Conservation (phyloP, 306 rosid genomes). For the Lathyrus tuberosus region DNA sequence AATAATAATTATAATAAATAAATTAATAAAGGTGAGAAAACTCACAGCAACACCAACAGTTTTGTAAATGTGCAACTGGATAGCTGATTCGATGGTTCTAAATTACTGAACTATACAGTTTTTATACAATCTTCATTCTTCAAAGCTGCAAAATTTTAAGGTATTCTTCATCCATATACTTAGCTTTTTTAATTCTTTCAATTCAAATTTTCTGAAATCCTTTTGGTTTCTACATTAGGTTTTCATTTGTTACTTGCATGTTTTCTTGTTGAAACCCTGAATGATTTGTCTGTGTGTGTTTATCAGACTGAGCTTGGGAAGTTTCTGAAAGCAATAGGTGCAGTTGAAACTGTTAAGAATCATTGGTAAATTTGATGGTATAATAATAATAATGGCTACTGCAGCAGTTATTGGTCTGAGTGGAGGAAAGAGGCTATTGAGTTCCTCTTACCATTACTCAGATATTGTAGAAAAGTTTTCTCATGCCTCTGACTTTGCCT, state of each 20-base stretch:
- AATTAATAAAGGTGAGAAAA: too few relatives aligned
- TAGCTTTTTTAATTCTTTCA: constrained; percentile 3
- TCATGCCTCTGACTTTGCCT: constrained; percentile 54
- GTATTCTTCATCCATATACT: constrained; percentile 37
- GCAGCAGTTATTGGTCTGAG: constrained; percentile 89
- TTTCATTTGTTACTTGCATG: too few relatives aligned
- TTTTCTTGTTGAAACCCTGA: neutral
- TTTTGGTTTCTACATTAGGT: too few relatives aligned
- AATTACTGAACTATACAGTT: neutral
- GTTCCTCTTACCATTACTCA: constrained; percentile 73
- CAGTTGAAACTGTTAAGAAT: constrained; percentile 31
- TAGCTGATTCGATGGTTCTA: constrained; percentile 30
- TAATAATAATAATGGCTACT: constrained; percentile 53
- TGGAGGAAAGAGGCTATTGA: constrained; percentile 82
- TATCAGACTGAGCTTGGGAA: constrained; percentile 39
- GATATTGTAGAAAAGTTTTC: constrained; percentile 72
- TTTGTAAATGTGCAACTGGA: constrained; percentile 23
- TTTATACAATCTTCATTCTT: constrained; percentile 17
- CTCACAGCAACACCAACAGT: neutral
- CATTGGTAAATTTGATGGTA: constrained; percentile 52
- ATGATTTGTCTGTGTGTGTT: constrained; percentile 8
- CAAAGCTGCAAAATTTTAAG: constrained; percentile 33
- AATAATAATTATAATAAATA: too few relatives aligned
- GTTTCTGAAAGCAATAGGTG: constrained; percentile 40
- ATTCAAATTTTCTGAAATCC: neutral